Evolutionary conservation across 257 asterid species (phyloP).

Genomic region (Solanum bulbocastanum): DNA sequence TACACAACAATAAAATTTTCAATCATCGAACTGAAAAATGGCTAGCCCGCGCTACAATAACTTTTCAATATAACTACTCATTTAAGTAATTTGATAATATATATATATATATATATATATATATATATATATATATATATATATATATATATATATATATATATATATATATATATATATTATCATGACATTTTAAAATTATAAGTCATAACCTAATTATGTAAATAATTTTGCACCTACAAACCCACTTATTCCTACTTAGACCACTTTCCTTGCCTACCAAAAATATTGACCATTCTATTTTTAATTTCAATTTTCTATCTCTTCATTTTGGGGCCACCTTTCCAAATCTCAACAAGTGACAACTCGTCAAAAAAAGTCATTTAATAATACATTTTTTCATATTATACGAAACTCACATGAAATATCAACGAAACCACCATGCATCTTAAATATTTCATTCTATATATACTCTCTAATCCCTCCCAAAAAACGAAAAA

Average conservation of each 20-base stretch:
- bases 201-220: background rate
- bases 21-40: too few relatives aligned
- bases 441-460: constrained; percentile 8
- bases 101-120: too few relatives aligned
- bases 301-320: constrained; percentile 3
- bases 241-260: background rate
- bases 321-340: constrained; percentile 17
- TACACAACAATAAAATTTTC: background rate
- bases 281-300: background rate
- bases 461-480: background rate
- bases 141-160: too few relatives aligned
- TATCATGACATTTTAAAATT: background rate
- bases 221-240: background rate
- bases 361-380: constrained; percentile 20
- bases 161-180: too few relatives aligned
- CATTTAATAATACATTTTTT: background rate
- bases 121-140: too few relatives aligned
- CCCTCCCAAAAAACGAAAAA: background rate
- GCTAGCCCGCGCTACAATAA: background rate
- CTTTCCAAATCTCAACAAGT: constrained; percentile 24
- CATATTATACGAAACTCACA: constrained; percentile 19
- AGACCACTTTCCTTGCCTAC: background rate
- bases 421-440: constrained; percentile 52
- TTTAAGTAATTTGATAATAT: background rate
- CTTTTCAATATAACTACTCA: background rate